These are phyloP conservation scores for Amphichorda felina DNA, from an alignment of 2,329 filamentous ascomycete species.

Conservation along the genomic window DNA sequence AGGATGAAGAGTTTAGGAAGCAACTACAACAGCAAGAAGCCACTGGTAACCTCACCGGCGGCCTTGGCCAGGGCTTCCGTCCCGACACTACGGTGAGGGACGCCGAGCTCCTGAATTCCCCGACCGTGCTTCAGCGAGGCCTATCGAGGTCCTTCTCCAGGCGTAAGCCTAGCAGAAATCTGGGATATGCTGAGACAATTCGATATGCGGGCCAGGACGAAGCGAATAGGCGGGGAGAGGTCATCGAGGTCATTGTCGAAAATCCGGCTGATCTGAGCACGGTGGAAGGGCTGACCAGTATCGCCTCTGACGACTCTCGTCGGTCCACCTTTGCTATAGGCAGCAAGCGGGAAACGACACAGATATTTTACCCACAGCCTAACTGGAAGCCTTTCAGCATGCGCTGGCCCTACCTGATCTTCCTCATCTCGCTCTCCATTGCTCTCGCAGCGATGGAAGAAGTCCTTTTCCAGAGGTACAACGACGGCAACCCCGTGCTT, in stretches of 20 bases:
- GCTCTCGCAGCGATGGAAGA: slow-evolving; percentile 40
- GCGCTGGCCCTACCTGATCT: slow-evolving; percentile 46
- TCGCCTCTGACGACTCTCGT: slow-evolving; percentile 16
- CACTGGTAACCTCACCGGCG: slow-evolving; percentile 43
- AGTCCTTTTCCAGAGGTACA: slow-evolving; percentile 38
- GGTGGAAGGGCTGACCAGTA: slow-evolving; percentile 29
- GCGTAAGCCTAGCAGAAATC: slow-evolving; percentile 10
- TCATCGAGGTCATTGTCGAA: slow-evolving; percentile 44
- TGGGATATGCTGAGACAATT: slow-evolving; percentile 27
- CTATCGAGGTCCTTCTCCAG: slow-evolving; percentile 30
- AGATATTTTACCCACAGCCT: slow-evolving; percentile 49
- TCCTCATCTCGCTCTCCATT: slow-evolving; percentile 41
- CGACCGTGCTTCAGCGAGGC: slow-evolving; percentile 18
- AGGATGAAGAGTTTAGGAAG: slow-evolving; percentile 31
- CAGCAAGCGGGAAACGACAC: slow-evolving; percentile 23
- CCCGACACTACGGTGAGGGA: slow-evolving; percentile 34
- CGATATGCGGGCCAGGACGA: slow-evolving; percentile 41
- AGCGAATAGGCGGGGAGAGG: slow-evolving; percentile 46
- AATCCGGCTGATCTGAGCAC: slow-evolving; percentile 35
- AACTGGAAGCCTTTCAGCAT: slow-evolving; percentile 58
- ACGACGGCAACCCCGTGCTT: slow-evolving; percentile 28
- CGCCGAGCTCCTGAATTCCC: slow-evolving; percentile 33
- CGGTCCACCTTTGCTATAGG: slow-evolving; percentile 21
- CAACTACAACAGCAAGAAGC: slow-evolving; percentile 40
- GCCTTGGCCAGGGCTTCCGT: slow-evolving; percentile 40